These are phyloP conservation scores for Quercus wislizeni DNA, from an alignment of 306 rosid genomes.

Conservation along the genomic window DNA sequence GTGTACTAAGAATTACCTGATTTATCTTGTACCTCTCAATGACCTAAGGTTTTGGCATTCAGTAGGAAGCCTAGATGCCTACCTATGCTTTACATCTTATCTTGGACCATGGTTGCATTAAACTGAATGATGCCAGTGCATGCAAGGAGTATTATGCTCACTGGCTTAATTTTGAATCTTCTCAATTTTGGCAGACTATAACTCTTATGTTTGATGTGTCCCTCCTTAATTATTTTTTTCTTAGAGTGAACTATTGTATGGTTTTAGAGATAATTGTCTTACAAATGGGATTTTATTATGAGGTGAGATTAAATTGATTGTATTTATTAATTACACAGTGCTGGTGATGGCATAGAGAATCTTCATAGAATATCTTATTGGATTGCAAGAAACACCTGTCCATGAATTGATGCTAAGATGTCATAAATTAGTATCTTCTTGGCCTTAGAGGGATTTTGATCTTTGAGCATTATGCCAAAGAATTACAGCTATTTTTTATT, in stretches of 20 bases:
- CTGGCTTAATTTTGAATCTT: background rate
- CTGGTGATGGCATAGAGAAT: background rate
- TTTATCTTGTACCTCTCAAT: background rate
- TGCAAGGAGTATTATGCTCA: conserved; percentile 14
- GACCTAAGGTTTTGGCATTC: background rate
- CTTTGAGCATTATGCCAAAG: background rate
- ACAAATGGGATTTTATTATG: background rate
- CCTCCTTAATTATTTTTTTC: background rate
- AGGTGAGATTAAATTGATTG: background rate
- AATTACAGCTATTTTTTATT: background rate
- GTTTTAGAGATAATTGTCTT: background rate
- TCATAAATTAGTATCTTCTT: background rate
- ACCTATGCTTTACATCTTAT: background rate
- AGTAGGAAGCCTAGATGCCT: background rate
- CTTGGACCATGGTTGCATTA: conserved; percentile 16
- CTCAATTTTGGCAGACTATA: background rate
- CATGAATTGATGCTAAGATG: background rate
- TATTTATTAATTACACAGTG: background rate
- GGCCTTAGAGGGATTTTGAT: background rate
- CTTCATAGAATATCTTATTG: background rate
- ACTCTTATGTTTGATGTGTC: background rate
- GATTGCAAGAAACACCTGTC: background rate
- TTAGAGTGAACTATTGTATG: background rate
- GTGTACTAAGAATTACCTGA: background rate
- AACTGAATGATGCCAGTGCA: background rate